Base-by-base conservation (phyloP, 225 moss, liverwort and hornwort species). In the Rhytidiadelphus loreus region DNA sequence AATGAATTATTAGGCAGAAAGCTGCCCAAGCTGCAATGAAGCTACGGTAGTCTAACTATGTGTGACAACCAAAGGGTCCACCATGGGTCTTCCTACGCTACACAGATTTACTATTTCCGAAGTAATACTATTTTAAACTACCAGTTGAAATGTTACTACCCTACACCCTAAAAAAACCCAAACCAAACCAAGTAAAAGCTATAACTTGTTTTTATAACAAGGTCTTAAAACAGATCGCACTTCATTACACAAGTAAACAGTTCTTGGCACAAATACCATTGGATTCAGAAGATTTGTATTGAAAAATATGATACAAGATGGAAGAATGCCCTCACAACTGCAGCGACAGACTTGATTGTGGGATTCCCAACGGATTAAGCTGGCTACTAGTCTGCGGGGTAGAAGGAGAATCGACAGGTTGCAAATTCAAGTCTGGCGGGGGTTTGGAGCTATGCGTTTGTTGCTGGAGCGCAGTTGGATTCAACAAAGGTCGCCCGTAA, bases 351-450 rank as follows among this genome's bases (percentile, higher is more conserved):
- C 93, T 93, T 61, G 94, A 90, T 83, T 92, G 93, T 19, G 93
- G 86, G 80, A 86, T 75, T 88, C 91, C 94, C 86, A 92, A 55
- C n/a, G 87, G 41, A 86, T 91, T 94, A 7, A 88, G 92, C 88
- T 91, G 94, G 80, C 88, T 73, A 77, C 91, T 48, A 78, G 89
- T 81, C 82, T 94, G 91, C 33, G 90, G 92, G 18, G 93, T 93
- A 28, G 91, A 92, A 62, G 90, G 94, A 9, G 94, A 93, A 70
- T 94, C 94, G 25, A 91, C 84, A 83, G 94, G 93, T 56, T 94
- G 94, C 91, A 93, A 91, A 78, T 93, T 94, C 89, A 93, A 90
- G 86, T 94, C 94, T 46, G 94, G 94, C 76, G 94, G 92, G 57
- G 94, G 91, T 78, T 90, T 92, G 37, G 91, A 88, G 88, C 80